phyloP scores from a whole-genome alignment of 2,329 filamentous ascomycete genomes.

The Sporothrix humicola region DNA sequence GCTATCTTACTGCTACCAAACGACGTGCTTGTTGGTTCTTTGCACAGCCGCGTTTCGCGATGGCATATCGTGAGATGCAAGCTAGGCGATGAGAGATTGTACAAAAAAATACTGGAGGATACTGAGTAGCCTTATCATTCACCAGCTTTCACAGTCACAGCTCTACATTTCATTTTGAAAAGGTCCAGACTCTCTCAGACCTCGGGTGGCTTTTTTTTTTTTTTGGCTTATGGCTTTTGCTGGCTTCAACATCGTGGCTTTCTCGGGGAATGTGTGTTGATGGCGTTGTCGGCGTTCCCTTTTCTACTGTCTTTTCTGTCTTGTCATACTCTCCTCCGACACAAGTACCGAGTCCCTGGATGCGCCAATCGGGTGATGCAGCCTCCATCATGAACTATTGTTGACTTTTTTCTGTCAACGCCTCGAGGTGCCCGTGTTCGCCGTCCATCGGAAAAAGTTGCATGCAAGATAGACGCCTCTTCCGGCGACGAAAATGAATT shows the following conservation, averaged over 20 bases:
- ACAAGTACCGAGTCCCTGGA: background rate
- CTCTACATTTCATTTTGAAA: background rate
- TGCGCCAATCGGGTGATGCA: background rate
- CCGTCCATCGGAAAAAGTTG: background rate
- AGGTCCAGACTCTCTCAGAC: background rate
- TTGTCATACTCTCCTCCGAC: background rate
- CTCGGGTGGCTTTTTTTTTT: constrained; percentile 14
- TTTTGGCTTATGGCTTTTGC: background rate
- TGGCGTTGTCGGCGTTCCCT: constrained; percentile 2
- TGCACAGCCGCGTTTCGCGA: constrained; percentile 16
- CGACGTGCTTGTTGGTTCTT: background rate
- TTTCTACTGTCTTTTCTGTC: background rate
- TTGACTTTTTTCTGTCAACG: too few species aligned
- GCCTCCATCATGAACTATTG: background rate
- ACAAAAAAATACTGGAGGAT: background rate
- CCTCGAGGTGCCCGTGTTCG: background rate
- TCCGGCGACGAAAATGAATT: background rate
- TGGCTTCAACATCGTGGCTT: background rate
- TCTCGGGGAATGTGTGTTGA: background rate
- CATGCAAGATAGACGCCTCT: constrained; percentile 13
- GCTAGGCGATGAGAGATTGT: background rate
- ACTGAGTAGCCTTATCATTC: too few species aligned
- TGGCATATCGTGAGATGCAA: constrained; percentile 3
- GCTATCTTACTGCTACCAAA: background rate
- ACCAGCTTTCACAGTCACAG: too few species aligned